A percentile compares a stretch with the other conserved stretches of the same genome.
Evolutionary conservation across 768 basidiomycete species (phyloP).

Genomic region (Macrolepiota dolichaula): DNA sequence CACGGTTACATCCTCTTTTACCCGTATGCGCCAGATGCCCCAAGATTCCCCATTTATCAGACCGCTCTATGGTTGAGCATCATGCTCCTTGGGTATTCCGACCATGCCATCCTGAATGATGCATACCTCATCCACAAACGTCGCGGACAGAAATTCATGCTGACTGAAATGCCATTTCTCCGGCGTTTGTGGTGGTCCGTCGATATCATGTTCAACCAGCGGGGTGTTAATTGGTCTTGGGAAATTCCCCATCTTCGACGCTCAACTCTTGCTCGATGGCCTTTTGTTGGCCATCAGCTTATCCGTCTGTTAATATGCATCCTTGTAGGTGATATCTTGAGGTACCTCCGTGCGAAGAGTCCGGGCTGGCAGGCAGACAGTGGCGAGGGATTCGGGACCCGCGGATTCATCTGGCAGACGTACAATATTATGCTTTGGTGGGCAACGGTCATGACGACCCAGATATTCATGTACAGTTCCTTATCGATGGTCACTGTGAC

Average conservation of each 20-base stretch:
- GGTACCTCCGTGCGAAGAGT: background rate
- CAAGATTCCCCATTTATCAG: background rate
- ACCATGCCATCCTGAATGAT: slow-evolving; percentile 9
- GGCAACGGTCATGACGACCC: background rate
- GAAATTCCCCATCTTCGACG: background rate
- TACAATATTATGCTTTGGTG: background rate
- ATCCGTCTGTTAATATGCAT: background rate
- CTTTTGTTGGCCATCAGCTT: background rate
- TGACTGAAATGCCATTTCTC: background rate
- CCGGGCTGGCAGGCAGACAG: background rate
- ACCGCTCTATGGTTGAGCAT: background rate
- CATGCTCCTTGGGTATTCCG: slow-evolving; percentile 4
- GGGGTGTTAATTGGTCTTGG: background rate
- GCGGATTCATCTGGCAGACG: background rate
- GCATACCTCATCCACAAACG: slow-evolving; percentile 4
- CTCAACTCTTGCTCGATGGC: background rate
- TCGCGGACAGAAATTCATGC: background rate
- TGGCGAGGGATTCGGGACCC: background rate
- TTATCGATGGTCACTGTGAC: background rate
- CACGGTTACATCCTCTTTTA: background rate
- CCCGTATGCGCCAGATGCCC: background rate
- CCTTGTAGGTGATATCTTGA: background rate
- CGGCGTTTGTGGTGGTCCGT: background rate
- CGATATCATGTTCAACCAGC: background rate
- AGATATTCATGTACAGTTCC: background rate